Base-by-base conservation (phyloP, 345 rosid species). In the Sonneratia caseolaris region DNA sequence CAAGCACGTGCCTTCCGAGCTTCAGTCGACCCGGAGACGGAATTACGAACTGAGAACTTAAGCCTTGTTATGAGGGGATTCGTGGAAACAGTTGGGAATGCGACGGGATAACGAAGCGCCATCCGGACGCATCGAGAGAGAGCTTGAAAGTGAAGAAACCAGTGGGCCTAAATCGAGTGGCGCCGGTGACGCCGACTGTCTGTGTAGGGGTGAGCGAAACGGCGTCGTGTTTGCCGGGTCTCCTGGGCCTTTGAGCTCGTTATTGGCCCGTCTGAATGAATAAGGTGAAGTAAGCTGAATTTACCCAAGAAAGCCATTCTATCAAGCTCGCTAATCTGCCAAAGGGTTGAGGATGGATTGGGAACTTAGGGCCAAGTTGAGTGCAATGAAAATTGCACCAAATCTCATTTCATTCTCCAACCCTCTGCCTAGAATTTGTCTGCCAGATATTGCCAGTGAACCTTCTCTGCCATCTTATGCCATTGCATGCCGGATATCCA, bases 371-470 rank as follows among this genome's bases (percentile, higher is more conserved):
- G 32, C 32, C 32, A 27, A 27, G 32, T 27, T 27, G 32, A 27
- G 32, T 27, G 32, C 32, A 27, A 27, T 27, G 32, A 27, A 27
- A 27, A 27, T 27, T 27, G 32, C 32, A 27, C 32, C 32, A 27
- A 27, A 27, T 27, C 32, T 27, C 32, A 27, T 27, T 27, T 27
- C 32, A 27, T 27, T 27, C 32, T 27, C 32, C 32, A 27, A 27
- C 32, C 32, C 32, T 27, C 32, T 27, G 32, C 32, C 43, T 67
- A 55, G 66, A 73, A 62, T 35, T 59, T 8, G 59, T 53, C 18
- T 37, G 65, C 68, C 81, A 62, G 66, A 49, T 75, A 73, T 62
- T 55, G 61, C 75, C 62, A 75, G 73, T 55, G 78, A 78, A 74
- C 66, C 77, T 64, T 69, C 72, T 72, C 67, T 73, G 11, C 36